Percentiles rank a stretch among this genome's conserved stretches.
Evolutionary conservation across 768 basidiomycete genomes (phyloP).

Genomic region (Antrodiella citrinella): DNA sequence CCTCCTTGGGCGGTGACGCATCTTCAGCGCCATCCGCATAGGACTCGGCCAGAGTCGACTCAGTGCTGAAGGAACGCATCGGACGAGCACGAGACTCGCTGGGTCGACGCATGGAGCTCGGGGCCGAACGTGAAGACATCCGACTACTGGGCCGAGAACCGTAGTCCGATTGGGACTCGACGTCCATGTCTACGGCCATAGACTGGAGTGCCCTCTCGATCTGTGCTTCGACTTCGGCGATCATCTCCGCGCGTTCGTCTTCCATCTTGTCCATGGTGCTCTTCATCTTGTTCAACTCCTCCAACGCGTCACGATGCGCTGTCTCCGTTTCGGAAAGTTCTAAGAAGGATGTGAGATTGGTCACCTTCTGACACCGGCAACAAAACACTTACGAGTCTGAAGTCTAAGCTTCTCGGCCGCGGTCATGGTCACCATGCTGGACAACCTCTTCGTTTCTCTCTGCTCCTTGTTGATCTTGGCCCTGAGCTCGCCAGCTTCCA

Average conservation of each 20-base stretch:
- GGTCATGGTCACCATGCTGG: slow-evolving; percentile 69
- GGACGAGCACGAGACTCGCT: slow-evolving; percentile 49
- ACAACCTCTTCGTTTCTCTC: slow-evolving; percentile 77
- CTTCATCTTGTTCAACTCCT: slow-evolving; percentile 81
- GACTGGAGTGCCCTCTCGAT: slow-evolving; percentile 81
- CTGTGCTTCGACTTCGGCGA: slow-evolving; percentile 89
- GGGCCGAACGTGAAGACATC: slow-evolving; percentile 44
- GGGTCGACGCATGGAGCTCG: slow-evolving; percentile 44
- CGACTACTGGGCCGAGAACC: slow-evolving; percentile 63
- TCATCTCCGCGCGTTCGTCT: slow-evolving; percentile 78
- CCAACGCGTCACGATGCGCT: slow-evolving; percentile 71
- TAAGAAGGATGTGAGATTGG: slow-evolving; percentile 24
- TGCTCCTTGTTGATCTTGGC: slow-evolving; percentile 89
- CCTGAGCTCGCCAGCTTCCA: slow-evolving; percentile 78
- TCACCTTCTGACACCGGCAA: too few relatives aligned
- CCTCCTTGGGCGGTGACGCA: slow-evolving; percentile 6
- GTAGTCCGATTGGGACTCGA: slow-evolving; percentile 61
- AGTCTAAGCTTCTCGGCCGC: slow-evolving; percentile 73
- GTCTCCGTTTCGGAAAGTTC: slow-evolving; percentile 77
- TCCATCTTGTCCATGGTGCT: slow-evolving; percentile 84
- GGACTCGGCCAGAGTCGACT: slow-evolving; percentile 71
- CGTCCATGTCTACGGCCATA: slow-evolving; percentile 65
- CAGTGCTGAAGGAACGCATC: slow-evolving; percentile 68
- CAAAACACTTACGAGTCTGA: slow-evolving; percentile 65
- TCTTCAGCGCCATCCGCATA: slow-evolving; percentile 38